Percentiles rank a stretch among this genome's conserved stretches.
Evolutionary conservation across 1,284 basidiomycete species (phyloP).

Genomic region (Trametes polyzona): DNA sequence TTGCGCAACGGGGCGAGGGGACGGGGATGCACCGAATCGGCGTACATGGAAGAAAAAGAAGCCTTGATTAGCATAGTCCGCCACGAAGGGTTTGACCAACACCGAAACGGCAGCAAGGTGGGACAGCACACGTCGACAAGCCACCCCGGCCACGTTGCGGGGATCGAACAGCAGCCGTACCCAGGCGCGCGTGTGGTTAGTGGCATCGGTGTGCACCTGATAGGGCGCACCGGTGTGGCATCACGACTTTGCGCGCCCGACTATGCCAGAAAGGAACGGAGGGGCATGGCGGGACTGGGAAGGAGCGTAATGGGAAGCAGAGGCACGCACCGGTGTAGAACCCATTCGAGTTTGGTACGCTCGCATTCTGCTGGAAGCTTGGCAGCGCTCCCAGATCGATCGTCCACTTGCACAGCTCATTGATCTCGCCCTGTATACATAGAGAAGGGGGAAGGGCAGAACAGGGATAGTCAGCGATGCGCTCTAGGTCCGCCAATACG

Average conservation of each 20-base stretch:
- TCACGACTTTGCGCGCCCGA: neutral
- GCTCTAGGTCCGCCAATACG: conserved; percentile 6
- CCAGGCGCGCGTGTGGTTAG: neutral
- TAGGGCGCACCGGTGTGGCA: neutral
- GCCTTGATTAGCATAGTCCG: conserved; percentile 9
- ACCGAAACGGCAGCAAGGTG: neutral
- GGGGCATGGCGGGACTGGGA: neutral
- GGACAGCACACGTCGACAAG: neutral
- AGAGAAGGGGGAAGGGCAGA: neutral
- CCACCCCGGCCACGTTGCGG: neutral
- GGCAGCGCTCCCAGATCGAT: conserved; percentile 78
- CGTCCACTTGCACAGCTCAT: conserved; percentile 83
- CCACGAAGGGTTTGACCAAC: conserved; percentile 6
- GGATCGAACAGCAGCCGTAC: neutral
- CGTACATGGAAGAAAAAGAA: neutral
- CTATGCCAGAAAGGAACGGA: neutral
- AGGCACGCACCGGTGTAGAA: conserved; percentile 75
- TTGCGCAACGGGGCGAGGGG: neutral
- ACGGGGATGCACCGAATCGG: neutral
- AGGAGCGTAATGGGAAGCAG: neutral
- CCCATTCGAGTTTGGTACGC: conserved; percentile 53
- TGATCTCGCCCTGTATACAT: conserved; percentile 57
- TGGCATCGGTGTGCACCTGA: neutral
- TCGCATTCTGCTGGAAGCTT: conserved; percentile 72
- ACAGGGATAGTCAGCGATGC: neutral